These are phyloP conservation scores for Mimosa bimucronata DNA, from an alignment of 306 rosid species.

Conservation along the genomic window DNA sequence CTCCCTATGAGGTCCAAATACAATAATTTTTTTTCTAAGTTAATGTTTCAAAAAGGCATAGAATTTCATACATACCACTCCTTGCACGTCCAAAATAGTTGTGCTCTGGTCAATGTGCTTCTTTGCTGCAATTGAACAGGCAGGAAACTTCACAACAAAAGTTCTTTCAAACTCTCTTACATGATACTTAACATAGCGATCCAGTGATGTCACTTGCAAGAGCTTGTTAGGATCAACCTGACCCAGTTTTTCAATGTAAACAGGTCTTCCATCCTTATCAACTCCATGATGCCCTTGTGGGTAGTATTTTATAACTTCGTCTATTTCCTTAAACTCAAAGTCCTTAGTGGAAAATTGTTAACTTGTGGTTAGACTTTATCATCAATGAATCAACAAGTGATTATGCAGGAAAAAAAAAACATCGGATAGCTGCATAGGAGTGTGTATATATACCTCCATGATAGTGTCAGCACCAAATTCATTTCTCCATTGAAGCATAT, in stretches of 20 bases:
- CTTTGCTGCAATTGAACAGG: constrained; percentile 88
- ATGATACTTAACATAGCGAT: constrained; percentile 82
- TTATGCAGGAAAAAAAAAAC: constrained; percentile 1
- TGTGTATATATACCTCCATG: constrained; percentile 65
- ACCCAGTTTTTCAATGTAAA: constrained; percentile 90
- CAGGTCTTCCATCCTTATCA: constrained; percentile 87
- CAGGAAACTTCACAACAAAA: constrained; percentile 71
- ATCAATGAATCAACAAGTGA: neutral
- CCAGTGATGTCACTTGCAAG: constrained; percentile 88
- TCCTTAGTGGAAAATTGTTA: constrained; percentile 52
- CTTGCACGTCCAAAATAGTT: constrained; percentile 94
- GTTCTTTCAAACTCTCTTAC: constrained; percentile 91
- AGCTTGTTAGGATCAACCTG: constrained; percentile 81
- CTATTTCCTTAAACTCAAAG: constrained; percentile 78
- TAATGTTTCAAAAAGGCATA: neutral
- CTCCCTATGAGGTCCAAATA: neutral
- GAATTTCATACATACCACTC: constrained; percentile 64
- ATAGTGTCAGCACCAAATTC: constrained; percentile 86
- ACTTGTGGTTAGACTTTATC: constrained; percentile 17
- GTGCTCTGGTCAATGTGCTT: constrained; percentile 95
- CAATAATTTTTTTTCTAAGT: neutral
- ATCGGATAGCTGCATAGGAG: neutral
- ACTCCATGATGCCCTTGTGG: constrained; percentile 97
- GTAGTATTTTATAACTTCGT: constrained; percentile 84
- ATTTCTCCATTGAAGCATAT: constrained; percentile 92